phyloP scores from a whole-genome alignment of 306 rosid species.

The Corylus heterophylla region DNA sequence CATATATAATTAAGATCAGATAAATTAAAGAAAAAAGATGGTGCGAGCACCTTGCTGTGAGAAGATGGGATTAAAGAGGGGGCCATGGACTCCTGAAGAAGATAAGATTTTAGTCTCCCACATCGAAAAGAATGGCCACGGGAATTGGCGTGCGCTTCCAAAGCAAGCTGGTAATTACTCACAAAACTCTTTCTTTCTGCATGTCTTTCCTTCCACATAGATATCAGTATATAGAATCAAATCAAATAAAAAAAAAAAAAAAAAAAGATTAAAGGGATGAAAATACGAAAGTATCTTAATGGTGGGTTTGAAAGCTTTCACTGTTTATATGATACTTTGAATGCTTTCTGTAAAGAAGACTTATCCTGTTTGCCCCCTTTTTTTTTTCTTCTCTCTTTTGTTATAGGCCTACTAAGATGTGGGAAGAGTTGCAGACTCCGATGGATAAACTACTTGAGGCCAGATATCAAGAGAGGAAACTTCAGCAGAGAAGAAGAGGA shows the following conservation, averaged over 20 bases:
- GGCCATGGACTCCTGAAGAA: conserved; percentile 93
- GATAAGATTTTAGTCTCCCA: conserved; percentile 65
- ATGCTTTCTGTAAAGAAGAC: not conserved
- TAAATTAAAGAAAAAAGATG: conserved; percentile 38
- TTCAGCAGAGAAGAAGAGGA: conserved; percentile 83
- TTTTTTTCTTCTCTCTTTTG: conserved; percentile 2
- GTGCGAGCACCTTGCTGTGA: conserved; percentile 98
- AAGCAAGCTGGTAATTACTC: conserved; percentile 73
- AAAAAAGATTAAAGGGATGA: too few species aligned
- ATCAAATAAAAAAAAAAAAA: too few species aligned
- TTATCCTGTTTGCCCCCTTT: not conserved
- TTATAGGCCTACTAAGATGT: conserved; percentile 75
- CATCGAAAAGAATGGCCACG: conserved; percentile 67
- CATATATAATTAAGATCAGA: not conserved
- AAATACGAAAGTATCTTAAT: too few species aligned
- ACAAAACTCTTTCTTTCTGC: not conserved
- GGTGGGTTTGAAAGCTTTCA: too few species aligned
- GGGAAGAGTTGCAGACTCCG: conserved; percentile 96
- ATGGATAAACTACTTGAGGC: conserved; percentile 81
- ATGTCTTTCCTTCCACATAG: too few species aligned
- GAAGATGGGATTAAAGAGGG: conserved; percentile 86
- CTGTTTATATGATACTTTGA: too few species aligned
- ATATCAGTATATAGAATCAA: too few species aligned
- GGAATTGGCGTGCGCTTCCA: conserved; percentile 97
- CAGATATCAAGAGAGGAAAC: conserved; percentile 96